A percentile compares a stretch with the other conserved stretches of the same genome.
phyloP scores from a whole-genome alignment of 352 stramenopile species.

The Peronosclerospora sorghi region DNA sequence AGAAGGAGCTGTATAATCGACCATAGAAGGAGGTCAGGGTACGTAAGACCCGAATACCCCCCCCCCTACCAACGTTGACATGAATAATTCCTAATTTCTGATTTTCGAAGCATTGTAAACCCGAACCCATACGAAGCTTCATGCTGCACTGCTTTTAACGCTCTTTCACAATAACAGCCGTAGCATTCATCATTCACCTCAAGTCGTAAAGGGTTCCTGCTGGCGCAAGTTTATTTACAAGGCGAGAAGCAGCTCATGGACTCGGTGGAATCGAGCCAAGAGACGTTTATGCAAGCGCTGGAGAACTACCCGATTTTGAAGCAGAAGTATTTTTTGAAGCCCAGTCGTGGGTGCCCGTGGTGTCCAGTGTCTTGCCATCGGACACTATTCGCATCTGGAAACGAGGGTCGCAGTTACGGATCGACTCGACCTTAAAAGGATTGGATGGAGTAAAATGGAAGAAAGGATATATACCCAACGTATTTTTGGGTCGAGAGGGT shows the following conservation, averaged over 20 bases:
- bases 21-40: no score
- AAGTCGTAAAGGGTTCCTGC: constrained; percentile 59
- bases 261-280: constrained; percentile 33
- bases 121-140: no score
- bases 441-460: constrained; percentile 72
- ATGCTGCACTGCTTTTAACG: no score
- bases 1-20: no score
- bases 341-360: constrained; percentile 71
- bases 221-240: constrained; percentile 51
- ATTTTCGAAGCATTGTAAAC: no score
- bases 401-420: constrained; percentile 49
- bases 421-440: constrained; percentile 63
- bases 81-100: no score
- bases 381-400: constrained; percentile 68
- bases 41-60: no score
- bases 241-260: constrained; percentile 51
- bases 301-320: constrained; percentile 68
- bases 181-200: no score
- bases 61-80: no score
- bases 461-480: constrained; percentile 54
- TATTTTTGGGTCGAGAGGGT: constrained; percentile 37
- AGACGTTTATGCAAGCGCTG: constrained; percentile 47
- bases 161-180: no score
- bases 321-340: constrained; percentile 70
- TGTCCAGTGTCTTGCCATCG: constrained; percentile 67